These are phyloP conservation scores for Kwoniella sp. DNA, from an alignment of 768 basidiomycete genomes.

Conservation along the genomic window DNA sequence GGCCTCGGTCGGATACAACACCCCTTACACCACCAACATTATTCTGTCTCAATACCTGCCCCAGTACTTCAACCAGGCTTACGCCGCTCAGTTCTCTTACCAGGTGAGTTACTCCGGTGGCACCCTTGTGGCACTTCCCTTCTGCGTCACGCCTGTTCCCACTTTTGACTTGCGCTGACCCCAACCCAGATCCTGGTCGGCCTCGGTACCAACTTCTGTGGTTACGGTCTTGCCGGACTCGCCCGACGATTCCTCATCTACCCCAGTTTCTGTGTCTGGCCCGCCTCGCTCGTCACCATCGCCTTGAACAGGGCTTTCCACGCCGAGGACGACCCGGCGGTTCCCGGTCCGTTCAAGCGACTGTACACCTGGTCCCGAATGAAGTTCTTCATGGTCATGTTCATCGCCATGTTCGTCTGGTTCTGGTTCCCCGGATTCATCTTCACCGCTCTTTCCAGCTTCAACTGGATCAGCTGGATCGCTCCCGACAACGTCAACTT, in stretches of 20 bases:
- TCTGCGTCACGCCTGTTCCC: too few species aligned
- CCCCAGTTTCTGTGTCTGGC: constrained; percentile 59
- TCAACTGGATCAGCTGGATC: constrained; percentile 53
- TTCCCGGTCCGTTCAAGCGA: constrained; percentile 81
- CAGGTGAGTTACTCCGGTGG: background rate
- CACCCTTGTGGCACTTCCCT: background rate
- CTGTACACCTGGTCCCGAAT: constrained; percentile 22
- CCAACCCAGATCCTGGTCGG: constrained; percentile 56
- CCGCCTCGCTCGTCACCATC: constrained; percentile 25
- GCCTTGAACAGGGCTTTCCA: constrained; percentile 37
- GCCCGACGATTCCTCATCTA: constrained; percentile 84
- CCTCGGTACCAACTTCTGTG: constrained; percentile 80
- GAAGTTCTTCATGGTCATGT: constrained; percentile 25
- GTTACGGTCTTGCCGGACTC: constrained; percentile 84
- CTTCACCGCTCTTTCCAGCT: constrained; percentile 31
- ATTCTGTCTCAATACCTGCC: constrained; percentile 31
- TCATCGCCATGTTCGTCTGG: constrained; percentile 30
- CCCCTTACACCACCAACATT: constrained; percentile 39
- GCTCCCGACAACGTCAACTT: constrained; percentile 50
- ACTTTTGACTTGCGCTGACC: background rate
- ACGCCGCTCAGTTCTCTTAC: constrained; percentile 33
- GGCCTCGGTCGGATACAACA: constrained; percentile 36
- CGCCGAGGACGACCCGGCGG: constrained; percentile 74
- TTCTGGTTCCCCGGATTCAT: constrained; percentile 45
- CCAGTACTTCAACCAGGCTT: constrained; percentile 40